These are phyloP conservation scores for Diaporthe nobilis DNA, from an alignment of 2,329 filamentous ascomycete genomes.

Conservation along the genomic window DNA sequence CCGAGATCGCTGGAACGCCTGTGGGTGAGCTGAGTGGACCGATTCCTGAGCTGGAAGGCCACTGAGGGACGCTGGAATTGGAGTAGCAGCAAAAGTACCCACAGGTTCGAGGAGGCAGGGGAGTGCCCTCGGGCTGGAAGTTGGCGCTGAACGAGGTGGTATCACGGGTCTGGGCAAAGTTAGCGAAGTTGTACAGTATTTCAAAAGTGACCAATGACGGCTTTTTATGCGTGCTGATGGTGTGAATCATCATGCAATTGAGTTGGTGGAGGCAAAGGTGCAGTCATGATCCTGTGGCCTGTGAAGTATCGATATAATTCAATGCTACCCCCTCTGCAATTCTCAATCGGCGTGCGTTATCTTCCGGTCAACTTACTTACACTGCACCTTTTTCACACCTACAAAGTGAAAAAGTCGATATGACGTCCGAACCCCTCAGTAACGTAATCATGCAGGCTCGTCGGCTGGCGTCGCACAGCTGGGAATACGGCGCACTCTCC, in stretches of 20 bases:
- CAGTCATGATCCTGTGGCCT: neutral
- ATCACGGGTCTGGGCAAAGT: neutral
- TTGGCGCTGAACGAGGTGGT: neutral
- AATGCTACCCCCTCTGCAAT: neutral
- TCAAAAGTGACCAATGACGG: neutral
- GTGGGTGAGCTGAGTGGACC: neutral
- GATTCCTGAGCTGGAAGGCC: neutral
- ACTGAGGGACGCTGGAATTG: neutral
- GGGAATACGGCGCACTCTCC: neutral
- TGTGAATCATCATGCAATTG: neutral
- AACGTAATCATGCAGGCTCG: neutral
- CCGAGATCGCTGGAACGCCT: neutral
- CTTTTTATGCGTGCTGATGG: neutral
- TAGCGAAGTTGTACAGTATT: neutral
- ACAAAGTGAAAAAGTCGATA: neutral
- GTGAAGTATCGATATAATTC: neutral
- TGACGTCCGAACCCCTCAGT: neutral
- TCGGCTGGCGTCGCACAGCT: conserved; percentile 5
- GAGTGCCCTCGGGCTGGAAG: neutral
- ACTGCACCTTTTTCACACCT: neutral
- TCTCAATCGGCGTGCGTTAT: neutral
- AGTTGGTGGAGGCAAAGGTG: neutral
- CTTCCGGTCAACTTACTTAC: neutral
- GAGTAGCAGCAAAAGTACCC: neutral
- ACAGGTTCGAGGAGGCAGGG: neutral